A percentile compares a stretch with the other conserved stretches of the same genome.
phyloP scores from a whole-genome alignment of 1,139 yeast species.

The Candida freyschussii region DNA sequence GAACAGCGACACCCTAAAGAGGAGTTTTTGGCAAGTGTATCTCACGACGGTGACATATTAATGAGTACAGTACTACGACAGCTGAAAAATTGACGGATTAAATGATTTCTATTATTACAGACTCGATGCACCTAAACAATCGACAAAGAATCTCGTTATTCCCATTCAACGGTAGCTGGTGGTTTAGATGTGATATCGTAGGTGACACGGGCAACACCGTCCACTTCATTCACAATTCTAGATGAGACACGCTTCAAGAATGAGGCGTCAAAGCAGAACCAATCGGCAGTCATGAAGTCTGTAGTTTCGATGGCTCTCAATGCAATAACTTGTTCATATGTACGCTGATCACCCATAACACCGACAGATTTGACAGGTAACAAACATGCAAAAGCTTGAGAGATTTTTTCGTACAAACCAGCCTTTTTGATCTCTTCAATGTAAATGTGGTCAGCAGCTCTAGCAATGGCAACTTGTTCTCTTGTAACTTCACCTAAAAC shows the following conservation, averaged over 20 bases:
- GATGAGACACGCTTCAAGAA: conserved; percentile 92
- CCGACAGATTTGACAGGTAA: conserved; percentile 98
- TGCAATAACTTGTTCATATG: conserved; percentile 98
- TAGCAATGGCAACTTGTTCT: conserved; percentile 89
- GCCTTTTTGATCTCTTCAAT: conserved; percentile 93
- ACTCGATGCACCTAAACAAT: too few species aligned
- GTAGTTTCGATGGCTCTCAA: conserved; percentile 95
- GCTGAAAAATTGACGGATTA: conserved; percentile 1
- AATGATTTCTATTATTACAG: too few species aligned
- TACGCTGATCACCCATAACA: conserved; percentile 99
- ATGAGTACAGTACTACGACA: conserved; percentile 49
- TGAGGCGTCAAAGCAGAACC: conserved; percentile 90
- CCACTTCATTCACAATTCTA: conserved; percentile 96
- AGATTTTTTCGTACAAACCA: conserved; percentile 86
- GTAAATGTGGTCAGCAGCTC: conserved; percentile 94
- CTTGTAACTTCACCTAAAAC: conserved; percentile 95
- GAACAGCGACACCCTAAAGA: conserved; percentile 32
- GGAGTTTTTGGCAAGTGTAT: conserved; percentile 48
- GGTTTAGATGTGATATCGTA: conserved; percentile 98
- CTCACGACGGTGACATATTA: conserved; percentile 61
- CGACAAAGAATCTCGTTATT: conserved; percentile 44
- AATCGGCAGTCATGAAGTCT: conserved; percentile 99
- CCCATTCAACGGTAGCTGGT: conserved; percentile 99
- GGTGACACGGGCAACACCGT: conserved; percentile 98
- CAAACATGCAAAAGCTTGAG: conserved; percentile 97